Conservation (phyloP, 2,329 filamentous ascomycete species). For the Acarospora socialis region DNA sequence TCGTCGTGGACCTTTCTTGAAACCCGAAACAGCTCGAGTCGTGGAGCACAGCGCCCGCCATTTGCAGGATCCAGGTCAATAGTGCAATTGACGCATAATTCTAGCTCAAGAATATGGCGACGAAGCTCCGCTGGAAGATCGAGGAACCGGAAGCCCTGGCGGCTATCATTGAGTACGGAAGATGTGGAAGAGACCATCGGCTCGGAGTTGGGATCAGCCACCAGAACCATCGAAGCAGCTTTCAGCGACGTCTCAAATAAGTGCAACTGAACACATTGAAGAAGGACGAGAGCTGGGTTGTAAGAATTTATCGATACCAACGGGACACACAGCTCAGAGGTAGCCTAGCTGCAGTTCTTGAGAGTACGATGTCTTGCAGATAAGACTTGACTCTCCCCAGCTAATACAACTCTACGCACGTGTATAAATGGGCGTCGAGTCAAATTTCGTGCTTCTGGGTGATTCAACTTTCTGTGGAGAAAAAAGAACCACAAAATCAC, state of each 20-base stretch:
- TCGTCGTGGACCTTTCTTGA: constrained; percentile 35
- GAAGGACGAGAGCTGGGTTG: background rate
- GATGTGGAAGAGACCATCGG: constrained; percentile 2
- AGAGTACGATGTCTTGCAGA: constrained; percentile 30
- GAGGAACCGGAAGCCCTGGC: constrained; percentile 35
- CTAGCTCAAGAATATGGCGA: constrained; percentile 32
- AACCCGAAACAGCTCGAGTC: constrained; percentile 26
- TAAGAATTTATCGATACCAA: constrained; percentile 31
- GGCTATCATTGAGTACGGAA: constrained; percentile 2
- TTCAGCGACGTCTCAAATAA: no score
- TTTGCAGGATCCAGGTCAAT: constrained; percentile 17
- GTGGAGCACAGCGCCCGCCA: constrained; percentile 13
- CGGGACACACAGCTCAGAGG: constrained; percentile 34
- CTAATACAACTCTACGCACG: constrained; percentile 46
- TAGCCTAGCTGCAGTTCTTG: constrained; percentile 36
- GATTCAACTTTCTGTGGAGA: constrained; percentile 41
- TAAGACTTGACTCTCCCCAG: constrained; percentile 32
- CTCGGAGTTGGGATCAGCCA: no score
- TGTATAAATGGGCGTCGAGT: constrained; percentile 35
- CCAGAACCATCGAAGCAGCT: no score
- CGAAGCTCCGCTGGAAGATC: constrained; percentile 40
- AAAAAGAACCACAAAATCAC: constrained; percentile 22
- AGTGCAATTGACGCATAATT: constrained; percentile 24
- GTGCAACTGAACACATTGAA: no score
- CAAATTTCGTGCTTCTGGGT: constrained; percentile 45